Evolutionary conservation across 768 basidiomycete genomes (phyloP).

Genomic region (Rhodotorula taiwanensis): DNA sequence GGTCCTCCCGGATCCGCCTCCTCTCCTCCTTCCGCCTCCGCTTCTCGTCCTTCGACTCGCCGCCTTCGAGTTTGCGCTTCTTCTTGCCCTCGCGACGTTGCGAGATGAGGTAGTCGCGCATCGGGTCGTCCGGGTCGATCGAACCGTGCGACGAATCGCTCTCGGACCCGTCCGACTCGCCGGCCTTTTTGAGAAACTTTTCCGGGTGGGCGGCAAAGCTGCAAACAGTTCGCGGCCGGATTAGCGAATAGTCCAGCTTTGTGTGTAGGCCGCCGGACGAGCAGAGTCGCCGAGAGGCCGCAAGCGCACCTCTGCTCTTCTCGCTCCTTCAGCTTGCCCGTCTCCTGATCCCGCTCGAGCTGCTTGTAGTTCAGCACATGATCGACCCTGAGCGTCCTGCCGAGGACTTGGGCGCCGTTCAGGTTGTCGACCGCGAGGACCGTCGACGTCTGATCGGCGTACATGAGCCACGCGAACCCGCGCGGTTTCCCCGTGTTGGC

Average conservation of each 20-base stretch:
- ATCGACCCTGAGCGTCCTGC: conserved; percentile 80
- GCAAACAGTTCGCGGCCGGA: too few species aligned
- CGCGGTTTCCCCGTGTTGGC: conserved; percentile 81
- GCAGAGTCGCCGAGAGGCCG: conserved; percentile 53
- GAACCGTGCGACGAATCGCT: conserved; percentile 64
- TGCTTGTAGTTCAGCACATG: conserved; percentile 84
- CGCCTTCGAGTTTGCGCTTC: conserved; percentile 65
- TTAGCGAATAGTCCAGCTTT: neutral
- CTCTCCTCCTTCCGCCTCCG: conserved; percentile 62
- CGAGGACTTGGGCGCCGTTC: conserved; percentile 84
- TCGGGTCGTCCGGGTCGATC: conserved; percentile 91
- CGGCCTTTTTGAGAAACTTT: conserved; percentile 39
- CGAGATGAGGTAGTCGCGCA: conserved; percentile 82
- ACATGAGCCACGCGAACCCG: conserved; percentile 97
- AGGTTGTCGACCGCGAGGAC: conserved; percentile 96
- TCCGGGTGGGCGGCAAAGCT: conserved; percentile 27
- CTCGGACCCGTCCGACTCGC: conserved; percentile 47
- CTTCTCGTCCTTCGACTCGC: conserved; percentile 57
- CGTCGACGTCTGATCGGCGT: conserved; percentile 95
- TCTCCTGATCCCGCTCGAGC: conserved; percentile 63
- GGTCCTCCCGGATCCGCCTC: conserved; percentile 49
- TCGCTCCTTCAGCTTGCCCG: conserved; percentile 75
- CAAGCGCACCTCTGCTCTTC: conserved; percentile 74
- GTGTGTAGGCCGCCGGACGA: conserved; percentile 3
- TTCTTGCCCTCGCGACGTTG: conserved; percentile 59